These are phyloP conservation scores for Lentinula guzmanii DNA, from an alignment of 768 basidiomycete species.

Conservation along the genomic window DNA sequence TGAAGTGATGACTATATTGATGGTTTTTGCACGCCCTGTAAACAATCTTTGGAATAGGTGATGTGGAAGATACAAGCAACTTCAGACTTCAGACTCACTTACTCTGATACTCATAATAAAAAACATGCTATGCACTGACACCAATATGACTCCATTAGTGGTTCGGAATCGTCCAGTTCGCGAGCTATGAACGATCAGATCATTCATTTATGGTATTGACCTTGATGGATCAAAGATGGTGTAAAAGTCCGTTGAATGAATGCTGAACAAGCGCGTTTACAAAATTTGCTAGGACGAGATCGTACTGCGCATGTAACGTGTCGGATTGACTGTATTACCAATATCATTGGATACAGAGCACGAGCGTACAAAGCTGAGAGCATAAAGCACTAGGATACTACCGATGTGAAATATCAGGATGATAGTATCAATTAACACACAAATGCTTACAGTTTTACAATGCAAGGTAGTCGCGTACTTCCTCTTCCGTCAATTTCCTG, in stretches of 20 bases:
- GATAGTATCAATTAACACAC: not conserved
- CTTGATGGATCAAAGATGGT: constrained; percentile 3
- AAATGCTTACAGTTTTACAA: constrained; percentile 32
- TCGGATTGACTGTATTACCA: not conserved
- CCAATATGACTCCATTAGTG: not conserved
- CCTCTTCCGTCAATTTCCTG: constrained; percentile 92
- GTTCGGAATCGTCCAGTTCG: not conserved
- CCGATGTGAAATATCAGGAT: not conserved
- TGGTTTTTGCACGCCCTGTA: not conserved
- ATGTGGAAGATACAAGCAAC: not conserved
- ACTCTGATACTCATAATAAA: not conserved
- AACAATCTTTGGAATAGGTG: not conserved
- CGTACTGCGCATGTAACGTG: not conserved
- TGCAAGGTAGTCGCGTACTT: constrained; percentile 93
- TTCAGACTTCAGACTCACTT: not conserved
- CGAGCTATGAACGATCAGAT: constrained; percentile 4
- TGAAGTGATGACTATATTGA: not conserved
- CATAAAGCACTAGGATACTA: not conserved
- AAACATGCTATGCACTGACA: not conserved
- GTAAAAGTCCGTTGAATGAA: constrained; percentile 1
- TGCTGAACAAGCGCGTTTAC: not conserved
- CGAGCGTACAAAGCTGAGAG: not conserved
- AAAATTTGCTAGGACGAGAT: constrained; percentile 5
- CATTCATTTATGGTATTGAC: constrained; percentile 1
- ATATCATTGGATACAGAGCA: not conserved